Evolutionary conservation across 345 rosid genomes (phyloP).

Genomic region (Capsella bursapastoris): DNA sequence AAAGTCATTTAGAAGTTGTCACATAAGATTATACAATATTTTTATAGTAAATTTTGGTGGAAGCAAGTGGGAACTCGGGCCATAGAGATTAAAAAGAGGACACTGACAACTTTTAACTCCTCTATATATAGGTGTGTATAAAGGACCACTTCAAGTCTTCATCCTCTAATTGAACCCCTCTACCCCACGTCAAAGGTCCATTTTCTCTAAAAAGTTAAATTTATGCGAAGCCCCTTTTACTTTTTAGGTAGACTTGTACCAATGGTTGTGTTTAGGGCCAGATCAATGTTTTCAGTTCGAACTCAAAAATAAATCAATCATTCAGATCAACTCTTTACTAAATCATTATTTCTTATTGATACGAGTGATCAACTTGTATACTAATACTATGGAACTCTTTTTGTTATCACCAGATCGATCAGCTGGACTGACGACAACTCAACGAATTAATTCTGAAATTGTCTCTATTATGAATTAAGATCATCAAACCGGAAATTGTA

Average conservation of each 20-base stretch:
- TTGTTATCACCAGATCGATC: neutral
- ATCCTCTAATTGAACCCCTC: constrained; percentile 24
- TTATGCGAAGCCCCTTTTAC: constrained; percentile 17
- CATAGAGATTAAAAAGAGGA: constrained; percentile 37
- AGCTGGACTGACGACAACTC: neutral
- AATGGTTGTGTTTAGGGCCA: constrained; percentile 6
- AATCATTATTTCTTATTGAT: neutral
- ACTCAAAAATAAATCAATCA: neutral
- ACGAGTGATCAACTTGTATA: neutral
- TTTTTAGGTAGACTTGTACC: constrained; percentile 16
- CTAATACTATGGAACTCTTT: neutral
- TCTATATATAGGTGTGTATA: constrained; percentile 9
- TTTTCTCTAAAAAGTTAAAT: constrained; percentile 21
- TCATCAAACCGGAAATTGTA: neutral
- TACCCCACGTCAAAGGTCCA: constrained; percentile 12
- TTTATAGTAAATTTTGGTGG: neutral
- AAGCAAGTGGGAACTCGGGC: constrained; percentile 35
- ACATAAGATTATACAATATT: constrained; percentile 4
- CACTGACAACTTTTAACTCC: constrained; percentile 30
- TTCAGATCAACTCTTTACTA: neutral
- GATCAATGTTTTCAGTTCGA: neutral
- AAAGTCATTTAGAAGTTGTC: constrained; percentile 9
- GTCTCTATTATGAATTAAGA: neutral
- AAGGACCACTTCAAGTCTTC: constrained; percentile 19
- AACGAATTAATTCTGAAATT: neutral